Evolutionary conservation across 129 eudicot genomes (phyloP).

Genomic region (Solidago caesia): DNA sequence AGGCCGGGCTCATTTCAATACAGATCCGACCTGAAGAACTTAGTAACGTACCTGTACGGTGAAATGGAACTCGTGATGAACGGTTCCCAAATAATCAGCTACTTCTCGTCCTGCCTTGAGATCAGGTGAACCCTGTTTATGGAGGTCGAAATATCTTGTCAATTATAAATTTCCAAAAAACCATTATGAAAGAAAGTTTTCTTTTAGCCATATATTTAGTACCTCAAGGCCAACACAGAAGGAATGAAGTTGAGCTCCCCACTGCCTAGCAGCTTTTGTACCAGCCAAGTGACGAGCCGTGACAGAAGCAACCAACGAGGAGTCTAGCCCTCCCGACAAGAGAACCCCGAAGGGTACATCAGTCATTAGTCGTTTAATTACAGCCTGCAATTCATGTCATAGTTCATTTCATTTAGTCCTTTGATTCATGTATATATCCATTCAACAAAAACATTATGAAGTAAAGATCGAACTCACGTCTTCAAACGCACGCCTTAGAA

Average conservation of each 20-base stretch:
- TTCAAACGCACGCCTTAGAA: slow-evolving; percentile 76
- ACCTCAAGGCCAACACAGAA: slow-evolving; percentile 95
- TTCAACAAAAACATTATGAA: neutral
- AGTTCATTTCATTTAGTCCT: neutral
- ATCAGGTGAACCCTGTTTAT: slow-evolving; percentile 77
- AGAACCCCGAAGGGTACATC: slow-evolving; percentile 97
- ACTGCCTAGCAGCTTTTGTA: slow-evolving; percentile 81
- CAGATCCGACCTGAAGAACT: neutral
- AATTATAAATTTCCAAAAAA: neutral
- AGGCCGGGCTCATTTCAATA: neutral
- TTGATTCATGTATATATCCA: neutral
- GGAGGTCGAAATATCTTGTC: neutral
- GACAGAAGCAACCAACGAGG: slow-evolving; percentile 78
- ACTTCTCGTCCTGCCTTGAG: slow-evolving; percentile 83
- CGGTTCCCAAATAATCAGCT: slow-evolving; percentile 49
- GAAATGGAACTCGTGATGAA: neutral
- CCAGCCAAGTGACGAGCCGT: slow-evolving; percentile 78
- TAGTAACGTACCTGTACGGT: slow-evolving; percentile 55
- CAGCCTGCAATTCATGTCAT: slow-evolving; percentile 49
- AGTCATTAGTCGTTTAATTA: slow-evolving; percentile 82
- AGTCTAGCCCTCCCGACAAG: slow-evolving; percentile 87
- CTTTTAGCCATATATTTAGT: neutral
- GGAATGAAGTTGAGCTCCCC: slow-evolving; percentile 94
- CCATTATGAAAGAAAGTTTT: neutral
- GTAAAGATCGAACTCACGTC: slow-evolving; percentile 41